Percentiles rank a stretch among this genome's conserved stretches.
These are phyloP conservation scores for Lactifluus pinguis DNA, from an alignment of 768 basidiomycete genomes.

Conservation along the genomic window DNA sequence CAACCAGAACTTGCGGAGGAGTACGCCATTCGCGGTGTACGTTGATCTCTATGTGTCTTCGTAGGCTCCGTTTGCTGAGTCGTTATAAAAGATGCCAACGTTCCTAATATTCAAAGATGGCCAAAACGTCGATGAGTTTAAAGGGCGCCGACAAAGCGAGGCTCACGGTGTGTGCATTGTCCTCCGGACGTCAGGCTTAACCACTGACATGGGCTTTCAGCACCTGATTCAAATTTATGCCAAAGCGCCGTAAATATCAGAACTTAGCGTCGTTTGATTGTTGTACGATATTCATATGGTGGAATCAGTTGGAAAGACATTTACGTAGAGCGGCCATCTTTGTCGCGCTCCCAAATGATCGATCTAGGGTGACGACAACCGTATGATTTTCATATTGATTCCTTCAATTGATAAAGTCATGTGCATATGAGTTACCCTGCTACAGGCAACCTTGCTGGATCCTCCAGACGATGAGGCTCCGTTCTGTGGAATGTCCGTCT, in stretches of 20 bases:
- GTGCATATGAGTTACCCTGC: not conserved
- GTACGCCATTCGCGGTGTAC: slow-evolving; percentile 52
- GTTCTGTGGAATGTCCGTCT: slow-evolving; percentile 10
- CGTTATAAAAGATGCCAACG: slow-evolving; percentile 33
- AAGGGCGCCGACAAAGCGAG: slow-evolving; percentile 39
- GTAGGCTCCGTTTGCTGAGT: not conserved
- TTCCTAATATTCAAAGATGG: slow-evolving; percentile 32
- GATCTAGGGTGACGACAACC: too few relatives aligned
- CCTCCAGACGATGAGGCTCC: not conserved
- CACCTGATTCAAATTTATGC: too few relatives aligned
- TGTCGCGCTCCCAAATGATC: too few relatives aligned
- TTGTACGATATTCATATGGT: not conserved
- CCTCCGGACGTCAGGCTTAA: not conserved
- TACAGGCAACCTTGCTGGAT: not conserved
- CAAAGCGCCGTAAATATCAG: too few relatives aligned
- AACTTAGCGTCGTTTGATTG: not conserved
- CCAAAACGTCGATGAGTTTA: slow-evolving; percentile 28
- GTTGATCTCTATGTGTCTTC: slow-evolving; percentile 21
- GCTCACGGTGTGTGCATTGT: slow-evolving; percentile 31
- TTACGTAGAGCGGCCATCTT: too few relatives aligned
- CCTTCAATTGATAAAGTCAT: not conserved
- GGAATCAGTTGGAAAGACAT: too few relatives aligned
- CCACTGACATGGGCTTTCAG: not conserved
- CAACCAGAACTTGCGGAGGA: slow-evolving; percentile 45
- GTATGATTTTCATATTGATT: too few relatives aligned